Percentiles rank a stretch among this genome's conserved stretches.
These are phyloP conservation scores for Wallemia hederae DNA, from an alignment of 1,284 basidiomycete species.

Conservation along the genomic window DNA sequence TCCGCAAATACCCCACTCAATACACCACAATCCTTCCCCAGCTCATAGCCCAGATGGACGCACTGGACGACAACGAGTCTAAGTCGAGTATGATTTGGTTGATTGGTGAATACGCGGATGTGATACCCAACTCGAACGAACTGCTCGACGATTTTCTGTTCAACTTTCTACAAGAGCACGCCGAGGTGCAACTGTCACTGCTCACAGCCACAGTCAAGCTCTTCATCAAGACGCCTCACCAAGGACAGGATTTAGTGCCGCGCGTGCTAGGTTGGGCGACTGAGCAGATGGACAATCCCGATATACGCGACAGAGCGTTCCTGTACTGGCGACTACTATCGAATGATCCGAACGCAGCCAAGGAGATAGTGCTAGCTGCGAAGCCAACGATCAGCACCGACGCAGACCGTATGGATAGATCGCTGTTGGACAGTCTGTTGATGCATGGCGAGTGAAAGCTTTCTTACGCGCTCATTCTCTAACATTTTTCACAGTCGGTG, in stretches of 20 bases:
- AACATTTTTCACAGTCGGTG: constrained; percentile 29
- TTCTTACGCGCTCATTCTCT: constrained; percentile 20
- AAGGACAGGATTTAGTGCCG: constrained; percentile 67
- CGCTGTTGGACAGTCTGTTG: constrained; percentile 57
- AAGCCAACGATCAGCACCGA: constrained; percentile 95
- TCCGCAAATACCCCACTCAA: constrained; percentile 81
- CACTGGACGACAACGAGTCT: constrained; percentile 77
- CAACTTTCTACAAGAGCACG: constrained; percentile 74
- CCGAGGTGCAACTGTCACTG: constrained; percentile 76
- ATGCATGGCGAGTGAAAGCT: constrained; percentile 6
- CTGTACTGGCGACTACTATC: constrained; percentile 98
- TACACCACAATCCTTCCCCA: constrained; percentile 86
- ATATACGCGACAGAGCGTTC: constrained; percentile 83
- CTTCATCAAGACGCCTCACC: constrained; percentile 79
- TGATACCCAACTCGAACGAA: constrained; percentile 87
- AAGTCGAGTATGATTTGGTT: constrained; percentile 98
- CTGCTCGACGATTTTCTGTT: constrained; percentile 74
- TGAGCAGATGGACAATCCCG: constrained; percentile 89
- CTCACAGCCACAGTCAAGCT: constrained; percentile 88
- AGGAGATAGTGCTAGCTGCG: constrained; percentile 69
- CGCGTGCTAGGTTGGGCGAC: constrained; percentile 92
- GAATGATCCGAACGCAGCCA: constrained; percentile 63
- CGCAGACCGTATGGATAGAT: constrained; percentile 85
- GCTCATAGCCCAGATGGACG: constrained; percentile 71
- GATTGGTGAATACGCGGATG: constrained; percentile 81